Percentiles rank a stretch among this genome's conserved stretches.
These are phyloP conservation scores for Penicillium sp. DNA, from an alignment of 2,329 filamentous ascomycete species.

Conservation along the genomic window DNA sequence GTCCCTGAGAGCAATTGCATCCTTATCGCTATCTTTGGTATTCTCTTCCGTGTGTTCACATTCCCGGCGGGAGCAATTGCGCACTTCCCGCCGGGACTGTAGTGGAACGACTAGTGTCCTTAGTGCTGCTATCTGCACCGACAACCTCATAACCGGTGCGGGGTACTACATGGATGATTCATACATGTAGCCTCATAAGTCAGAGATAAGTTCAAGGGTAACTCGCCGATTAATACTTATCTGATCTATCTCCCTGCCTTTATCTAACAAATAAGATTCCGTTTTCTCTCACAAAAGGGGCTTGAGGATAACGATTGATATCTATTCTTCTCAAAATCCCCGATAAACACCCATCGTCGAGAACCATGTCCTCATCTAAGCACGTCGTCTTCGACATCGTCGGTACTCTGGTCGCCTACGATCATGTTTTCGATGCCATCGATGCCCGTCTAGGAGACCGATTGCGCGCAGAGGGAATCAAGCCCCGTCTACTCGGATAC, in stretches of 20 bases:
- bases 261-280: neutral
- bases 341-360: neutral
- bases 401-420: constrained; percentile 38
- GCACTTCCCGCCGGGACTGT: constrained; percentile 3
- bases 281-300: neutral
- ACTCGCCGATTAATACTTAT: neutral
- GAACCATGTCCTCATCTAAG: constrained; percentile 12
- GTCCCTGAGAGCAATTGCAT: neutral
- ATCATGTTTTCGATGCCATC: constrained; percentile 34
- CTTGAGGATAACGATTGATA: neutral
- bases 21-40: constrained; percentile 5
- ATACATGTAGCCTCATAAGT: neutral
- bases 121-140: neutral
- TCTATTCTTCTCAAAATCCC: neutral
- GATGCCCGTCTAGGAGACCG: constrained; percentile 32
- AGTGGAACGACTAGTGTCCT: neutral
- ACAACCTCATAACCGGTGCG: neutral
- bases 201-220: neutral
- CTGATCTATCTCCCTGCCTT: neutral
- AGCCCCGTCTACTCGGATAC: constrained; percentile 33
- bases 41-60: neutral
- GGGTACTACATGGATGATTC: neutral
- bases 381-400: constrained; percentile 27
- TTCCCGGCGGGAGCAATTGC: neutral
- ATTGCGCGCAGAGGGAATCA: constrained; percentile 30